Conservation (phyloP, 257 asterid genomes). For the Rauvolfia tetraphylla region DNA sequence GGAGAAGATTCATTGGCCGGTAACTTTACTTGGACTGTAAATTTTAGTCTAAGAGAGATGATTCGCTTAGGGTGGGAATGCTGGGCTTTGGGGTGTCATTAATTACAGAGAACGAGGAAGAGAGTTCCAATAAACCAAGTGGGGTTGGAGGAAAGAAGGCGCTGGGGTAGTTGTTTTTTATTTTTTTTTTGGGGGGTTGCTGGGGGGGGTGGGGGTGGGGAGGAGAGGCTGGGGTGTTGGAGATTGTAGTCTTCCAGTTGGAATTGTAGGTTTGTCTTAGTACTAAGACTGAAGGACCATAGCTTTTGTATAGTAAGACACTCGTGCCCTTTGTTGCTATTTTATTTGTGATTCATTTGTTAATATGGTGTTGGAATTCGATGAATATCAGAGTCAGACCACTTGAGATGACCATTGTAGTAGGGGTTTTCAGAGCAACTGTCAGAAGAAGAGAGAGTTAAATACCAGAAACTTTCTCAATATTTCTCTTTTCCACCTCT, state of each 20-base stretch:
- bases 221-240: too few species aligned
- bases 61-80: constrained; percentile 58
- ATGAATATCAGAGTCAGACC: constrained; percentile 24
- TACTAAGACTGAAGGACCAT: constrained; percentile 42
- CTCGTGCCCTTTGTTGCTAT: constrained; percentile 40
- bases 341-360: not conserved
- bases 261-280: constrained; percentile 41
- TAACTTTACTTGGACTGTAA: constrained; percentile 18
- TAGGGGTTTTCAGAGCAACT: constrained; percentile 25
- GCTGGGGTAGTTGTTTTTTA: too few species aligned
- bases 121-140: constrained; percentile 71
- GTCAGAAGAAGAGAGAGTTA: constrained; percentile 29
- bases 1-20: constrained; percentile 13
- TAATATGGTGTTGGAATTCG: constrained; percentile 33
- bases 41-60: constrained; percentile 22
- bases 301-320: constrained; percentile 38
- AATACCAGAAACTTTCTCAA: constrained; percentile 28
- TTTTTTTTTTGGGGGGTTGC: too few species aligned
- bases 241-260: constrained; percentile 48
- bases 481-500: constrained; percentile 24
- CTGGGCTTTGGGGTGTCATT: constrained; percentile 65
- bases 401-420: constrained; percentile 20
- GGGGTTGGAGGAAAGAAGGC: constrained; percentile 25
- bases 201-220: constrained; percentile 8
- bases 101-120: constrained; percentile 60